A percentile compares a stretch with the other conserved stretches of the same genome.
Evolutionary conservation across 2,329 filamentous ascomycete genomes (phyloP).

Genomic region (Trichophyton schoenleinii): DNA sequence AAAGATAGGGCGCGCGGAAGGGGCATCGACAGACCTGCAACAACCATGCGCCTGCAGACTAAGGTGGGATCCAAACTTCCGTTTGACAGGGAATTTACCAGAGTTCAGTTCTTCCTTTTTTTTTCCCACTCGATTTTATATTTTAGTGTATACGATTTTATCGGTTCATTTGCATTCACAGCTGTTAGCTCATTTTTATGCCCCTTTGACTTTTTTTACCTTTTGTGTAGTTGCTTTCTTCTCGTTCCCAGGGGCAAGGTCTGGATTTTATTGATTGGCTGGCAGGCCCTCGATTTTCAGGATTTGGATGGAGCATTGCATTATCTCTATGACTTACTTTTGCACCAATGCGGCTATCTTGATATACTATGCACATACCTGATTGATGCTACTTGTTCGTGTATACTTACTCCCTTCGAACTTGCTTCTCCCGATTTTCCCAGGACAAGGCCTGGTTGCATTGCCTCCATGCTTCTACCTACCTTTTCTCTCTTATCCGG

Average conservation of each 20-base stretch:
- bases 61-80: slow-evolving; percentile 2
- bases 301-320: not conserved
- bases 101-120: not conserved
- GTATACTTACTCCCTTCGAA: not conserved
- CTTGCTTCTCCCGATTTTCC: not conserved
- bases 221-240: not conserved
- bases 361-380: not conserved
- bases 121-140: not conserved
- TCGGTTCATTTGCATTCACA: not conserved
- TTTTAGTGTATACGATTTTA: not conserved
- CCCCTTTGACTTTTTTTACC: not conserved
- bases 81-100: not conserved
- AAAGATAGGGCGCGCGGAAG: not conserved
- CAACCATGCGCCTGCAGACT: slow-evolving; percentile 2
- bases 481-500: not conserved
- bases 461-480: not conserved
- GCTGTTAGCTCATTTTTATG: not conserved
- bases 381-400: not conserved
- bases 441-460: not conserved
- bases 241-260: not conserved
- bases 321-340: not conserved
- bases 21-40: not conserved
- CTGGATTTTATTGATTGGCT: not conserved
- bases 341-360: slow-evolving; percentile 3
- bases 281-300: not conserved